These are phyloP conservation scores for Russula sp. DNA, from an alignment of 768 basidiomycete genomes.

Conservation along the genomic window DNA sequence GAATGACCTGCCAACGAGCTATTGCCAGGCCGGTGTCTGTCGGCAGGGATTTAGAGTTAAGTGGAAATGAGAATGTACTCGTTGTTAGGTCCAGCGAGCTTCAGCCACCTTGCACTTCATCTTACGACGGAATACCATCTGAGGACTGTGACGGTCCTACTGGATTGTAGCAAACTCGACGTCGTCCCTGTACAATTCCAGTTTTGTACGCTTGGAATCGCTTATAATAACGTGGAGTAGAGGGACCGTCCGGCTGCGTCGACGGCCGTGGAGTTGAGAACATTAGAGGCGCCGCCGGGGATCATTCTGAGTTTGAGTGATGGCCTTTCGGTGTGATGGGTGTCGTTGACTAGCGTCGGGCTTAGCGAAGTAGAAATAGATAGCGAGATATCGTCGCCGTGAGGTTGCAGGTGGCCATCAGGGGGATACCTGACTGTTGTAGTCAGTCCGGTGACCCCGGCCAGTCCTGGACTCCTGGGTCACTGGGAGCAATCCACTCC, in stretches of 20 bases:
- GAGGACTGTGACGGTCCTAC: constrained; percentile 17
- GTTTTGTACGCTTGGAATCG: constrained; percentile 4
- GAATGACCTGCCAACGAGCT: too few relatives aligned
- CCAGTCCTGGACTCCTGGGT: too few relatives aligned
- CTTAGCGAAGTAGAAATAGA: not conserved
- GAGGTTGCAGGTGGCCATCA: constrained; percentile 1
- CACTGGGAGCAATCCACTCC: too few relatives aligned
- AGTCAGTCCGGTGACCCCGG: too few relatives aligned
- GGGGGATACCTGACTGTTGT: constrained; percentile 5
- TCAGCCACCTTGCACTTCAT: constrained; percentile 18
- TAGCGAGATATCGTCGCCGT: not conserved
- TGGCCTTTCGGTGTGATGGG: not conserved
- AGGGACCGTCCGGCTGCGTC: not conserved
- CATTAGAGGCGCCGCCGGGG: too few relatives aligned
- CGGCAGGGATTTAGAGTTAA: too few relatives aligned
- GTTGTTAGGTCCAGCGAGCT: not conserved
- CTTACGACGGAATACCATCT: constrained; percentile 13
- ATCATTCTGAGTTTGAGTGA: too few relatives aligned
- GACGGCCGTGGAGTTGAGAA: too few relatives aligned
- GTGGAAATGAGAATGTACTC: not conserved
- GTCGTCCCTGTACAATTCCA: constrained; percentile 5
- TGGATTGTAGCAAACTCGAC: constrained; percentile 14
- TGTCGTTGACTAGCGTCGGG: not conserved
- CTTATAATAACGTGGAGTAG: too few relatives aligned
- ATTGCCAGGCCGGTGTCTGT: too few relatives aligned